These are phyloP conservation scores for Candida namnaoensis DNA, from an alignment of 805 yeast genomes.

Conservation along the genomic window DNA sequence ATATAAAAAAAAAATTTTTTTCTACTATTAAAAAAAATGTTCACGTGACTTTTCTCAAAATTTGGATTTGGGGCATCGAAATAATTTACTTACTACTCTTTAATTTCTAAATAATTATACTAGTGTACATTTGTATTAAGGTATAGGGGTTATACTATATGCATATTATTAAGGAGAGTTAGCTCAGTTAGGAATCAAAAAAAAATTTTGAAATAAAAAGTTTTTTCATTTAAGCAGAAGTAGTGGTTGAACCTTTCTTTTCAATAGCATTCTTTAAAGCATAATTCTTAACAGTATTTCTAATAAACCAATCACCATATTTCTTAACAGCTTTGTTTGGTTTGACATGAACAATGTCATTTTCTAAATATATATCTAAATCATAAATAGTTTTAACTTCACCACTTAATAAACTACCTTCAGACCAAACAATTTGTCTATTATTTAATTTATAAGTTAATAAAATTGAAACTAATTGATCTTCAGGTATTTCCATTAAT, in stretches of 20 bases:
- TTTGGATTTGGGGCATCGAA: no score
- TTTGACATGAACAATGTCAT: constrained; percentile 32
- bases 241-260: constrained; percentile 2
- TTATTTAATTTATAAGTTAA: constrained; percentile 36
- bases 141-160: no score
- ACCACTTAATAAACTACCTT: constrained; percentile 32
- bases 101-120: no score
- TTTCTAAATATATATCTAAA: constrained; percentile 31
- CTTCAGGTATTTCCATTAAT: constrained; percentile 23
- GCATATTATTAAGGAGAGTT: no score
- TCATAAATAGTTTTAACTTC: constrained; percentile 31
- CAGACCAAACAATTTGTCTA: constrained; percentile 34
- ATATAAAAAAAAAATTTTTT: no score
- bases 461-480: constrained; percentile 27
- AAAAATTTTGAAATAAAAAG: no score
- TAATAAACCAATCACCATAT: constrained; percentile 41
- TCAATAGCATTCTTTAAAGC: constrained; percentile 31
- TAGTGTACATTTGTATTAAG: no score
- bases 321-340: constrained; percentile 35
- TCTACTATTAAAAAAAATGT: no score
- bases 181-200: no score
- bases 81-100: no score
- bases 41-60: no score
- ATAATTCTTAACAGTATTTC: constrained; percentile 37
- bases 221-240: no score